Evolutionary conservation across 148 eudicot genomes (phyloP).

Genomic region (Vaccinium macrocarpon): DNA sequence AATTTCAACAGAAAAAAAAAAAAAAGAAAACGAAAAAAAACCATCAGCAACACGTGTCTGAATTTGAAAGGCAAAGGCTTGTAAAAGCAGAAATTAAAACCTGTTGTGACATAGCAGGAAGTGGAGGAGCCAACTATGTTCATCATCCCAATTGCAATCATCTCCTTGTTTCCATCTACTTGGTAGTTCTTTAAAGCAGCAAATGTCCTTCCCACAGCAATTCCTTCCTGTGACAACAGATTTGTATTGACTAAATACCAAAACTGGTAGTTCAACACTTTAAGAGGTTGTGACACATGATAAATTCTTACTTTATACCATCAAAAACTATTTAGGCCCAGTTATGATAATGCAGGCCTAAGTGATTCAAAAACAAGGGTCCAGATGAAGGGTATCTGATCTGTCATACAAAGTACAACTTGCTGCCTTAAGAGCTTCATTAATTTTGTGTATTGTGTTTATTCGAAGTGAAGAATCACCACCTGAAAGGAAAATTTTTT

Average conservation of each 20-base stretch:
- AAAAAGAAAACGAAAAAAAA: neutral
- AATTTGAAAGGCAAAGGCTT: neutral
- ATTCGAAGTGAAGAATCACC: neutral
- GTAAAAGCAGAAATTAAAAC: slow-evolving; percentile 15
- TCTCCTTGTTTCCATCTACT: slow-evolving; percentile 76
- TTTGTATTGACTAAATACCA: neutral
- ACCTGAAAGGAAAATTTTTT: neutral
- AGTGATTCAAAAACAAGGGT: neutral
- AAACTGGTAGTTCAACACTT: neutral
- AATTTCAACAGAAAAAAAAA: neutral
- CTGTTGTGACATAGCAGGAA: slow-evolving; percentile 69
- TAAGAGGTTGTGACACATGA: neutral
- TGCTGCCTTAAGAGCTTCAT: neutral
- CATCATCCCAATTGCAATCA: slow-evolving; percentile 66
- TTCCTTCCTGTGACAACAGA: slow-evolving; percentile 49
- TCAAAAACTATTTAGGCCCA: neutral
- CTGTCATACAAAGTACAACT: neutral
- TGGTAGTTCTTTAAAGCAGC: slow-evolving; percentile 58
- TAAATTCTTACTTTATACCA: no score
- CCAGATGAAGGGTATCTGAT: neutral
- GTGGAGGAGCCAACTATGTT: slow-evolving; percentile 69
- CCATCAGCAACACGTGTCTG: neutral
- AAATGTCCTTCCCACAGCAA: slow-evolving; percentile 75
- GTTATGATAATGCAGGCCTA: neutral
- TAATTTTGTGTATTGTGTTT: neutral